Conservation (phyloP, 2,329 filamentous ascomycete genomes). For the Epicoccum nigrum region DNA sequence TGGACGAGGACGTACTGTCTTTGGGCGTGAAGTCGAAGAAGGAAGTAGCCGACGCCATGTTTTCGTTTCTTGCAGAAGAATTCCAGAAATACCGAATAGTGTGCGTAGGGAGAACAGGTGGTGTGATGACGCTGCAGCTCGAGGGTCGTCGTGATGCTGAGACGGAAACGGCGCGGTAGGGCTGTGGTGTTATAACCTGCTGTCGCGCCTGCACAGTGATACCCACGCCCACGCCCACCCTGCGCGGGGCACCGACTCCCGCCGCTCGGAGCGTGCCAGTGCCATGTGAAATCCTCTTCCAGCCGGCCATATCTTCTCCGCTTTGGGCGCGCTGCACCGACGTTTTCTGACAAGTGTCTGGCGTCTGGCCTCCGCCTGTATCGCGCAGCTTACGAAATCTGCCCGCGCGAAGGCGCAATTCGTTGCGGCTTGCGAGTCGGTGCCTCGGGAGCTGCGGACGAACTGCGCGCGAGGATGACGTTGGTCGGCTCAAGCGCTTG, state of each 20-base stretch:
- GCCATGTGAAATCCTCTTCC: constrained; percentile 15
- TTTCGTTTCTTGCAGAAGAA: constrained; percentile 27
- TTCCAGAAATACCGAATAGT: constrained; percentile 3
- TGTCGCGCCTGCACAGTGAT: neutral
- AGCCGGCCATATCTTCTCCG: constrained; percentile 2
- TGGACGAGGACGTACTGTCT: constrained; percentile 66
- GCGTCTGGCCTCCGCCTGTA: constrained; percentile 12
- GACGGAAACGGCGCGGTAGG: neutral
- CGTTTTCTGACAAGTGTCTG: no score
- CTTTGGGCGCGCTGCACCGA: no score
- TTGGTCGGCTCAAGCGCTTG: constrained; percentile 6
- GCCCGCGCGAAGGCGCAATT: constrained; percentile 1
- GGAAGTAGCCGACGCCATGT: constrained; percentile 70
- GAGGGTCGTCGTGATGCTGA: neutral
- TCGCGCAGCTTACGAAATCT: constrained; percentile 13
- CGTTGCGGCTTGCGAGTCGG: constrained; percentile 1
- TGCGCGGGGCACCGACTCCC: constrained; percentile 16
- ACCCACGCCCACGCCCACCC: neutral
- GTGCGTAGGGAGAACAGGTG: neutral
- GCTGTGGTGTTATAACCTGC: constrained; percentile 10
- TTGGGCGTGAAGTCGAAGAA: constrained; percentile 88
- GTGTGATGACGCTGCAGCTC: neutral
- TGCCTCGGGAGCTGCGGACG: constrained; percentile 11
- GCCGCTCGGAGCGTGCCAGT: constrained; percentile 19
- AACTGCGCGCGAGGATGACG: constrained; percentile 13